These are phyloP conservation scores for Calonectria honghensis DNA, from an alignment of 2,329 filamentous ascomycete species.

Conservation along the genomic window DNA sequence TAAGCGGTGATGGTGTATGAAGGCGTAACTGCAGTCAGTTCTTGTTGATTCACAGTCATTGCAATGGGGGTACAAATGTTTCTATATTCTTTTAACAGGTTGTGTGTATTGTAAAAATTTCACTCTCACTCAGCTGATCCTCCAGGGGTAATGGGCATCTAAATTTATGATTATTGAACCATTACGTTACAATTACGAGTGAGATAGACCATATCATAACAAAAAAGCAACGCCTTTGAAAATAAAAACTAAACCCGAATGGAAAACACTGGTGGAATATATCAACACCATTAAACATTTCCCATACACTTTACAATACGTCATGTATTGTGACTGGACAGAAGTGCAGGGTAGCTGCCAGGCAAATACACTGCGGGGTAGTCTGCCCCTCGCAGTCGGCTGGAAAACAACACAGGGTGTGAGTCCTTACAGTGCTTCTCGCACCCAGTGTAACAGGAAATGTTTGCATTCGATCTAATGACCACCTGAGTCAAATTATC, in stretches of 20 bases:
- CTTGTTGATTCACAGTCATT: background rate
- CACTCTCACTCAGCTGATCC: background rate
- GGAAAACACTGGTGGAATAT: background rate
- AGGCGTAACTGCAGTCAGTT: background rate
- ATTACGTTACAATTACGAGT: too few relatives aligned
- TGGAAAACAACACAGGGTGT: background rate
- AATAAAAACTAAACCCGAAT: background rate
- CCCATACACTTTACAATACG: background rate
- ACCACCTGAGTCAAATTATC: background rate
- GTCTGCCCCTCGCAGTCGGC: background rate
- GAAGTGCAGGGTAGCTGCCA: background rate
- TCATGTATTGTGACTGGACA: background rate
- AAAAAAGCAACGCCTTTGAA: too few relatives aligned
- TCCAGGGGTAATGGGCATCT: too few relatives aligned
- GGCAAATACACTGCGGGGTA: background rate
- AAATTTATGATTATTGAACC: too few relatives aligned
- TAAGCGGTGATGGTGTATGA: slow-evolving; percentile 12
- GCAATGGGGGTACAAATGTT: accelerated
- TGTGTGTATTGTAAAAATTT: background rate
- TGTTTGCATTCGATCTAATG: background rate
- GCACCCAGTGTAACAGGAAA: background rate
- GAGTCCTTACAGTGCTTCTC: background rate
- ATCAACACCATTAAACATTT: background rate
- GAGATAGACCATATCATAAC: background rate
- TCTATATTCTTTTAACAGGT: background rate